Evolutionary conservation across 176 grass and related monocot species (phyloP).

Genomic region (Phragmites australis): DNA sequence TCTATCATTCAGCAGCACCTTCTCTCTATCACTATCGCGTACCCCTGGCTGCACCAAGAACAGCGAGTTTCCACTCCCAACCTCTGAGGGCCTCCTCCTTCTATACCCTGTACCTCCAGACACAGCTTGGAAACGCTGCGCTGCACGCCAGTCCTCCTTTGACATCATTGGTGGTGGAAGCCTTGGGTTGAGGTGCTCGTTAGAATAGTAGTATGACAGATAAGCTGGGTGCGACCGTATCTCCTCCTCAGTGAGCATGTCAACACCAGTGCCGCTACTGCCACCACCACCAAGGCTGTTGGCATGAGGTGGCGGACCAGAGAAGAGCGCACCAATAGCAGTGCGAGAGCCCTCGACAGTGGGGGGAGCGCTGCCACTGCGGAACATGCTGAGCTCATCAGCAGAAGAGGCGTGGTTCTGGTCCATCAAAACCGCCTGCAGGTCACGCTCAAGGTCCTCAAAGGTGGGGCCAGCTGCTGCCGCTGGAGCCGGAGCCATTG

Average conservation of each 20-base stretch:
- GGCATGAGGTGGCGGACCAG: background rate
- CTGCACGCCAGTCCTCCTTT: constrained; percentile 81
- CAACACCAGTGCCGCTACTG: background rate
- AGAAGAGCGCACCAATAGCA: constrained; percentile 52
- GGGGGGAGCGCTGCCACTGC: constrained; percentile 86
- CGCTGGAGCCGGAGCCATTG: constrained; percentile 47
- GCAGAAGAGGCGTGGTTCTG: constrained; percentile 49
- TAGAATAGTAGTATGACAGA: constrained; percentile 81
- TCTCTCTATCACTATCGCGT: constrained; percentile 4
- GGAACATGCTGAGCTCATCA: constrained; percentile 76
- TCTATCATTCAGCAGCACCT: constrained; percentile 32
- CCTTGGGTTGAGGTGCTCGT: constrained; percentile 90
- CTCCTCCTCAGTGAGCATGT: constrained; percentile 63
- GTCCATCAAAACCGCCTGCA: constrained; percentile 76
- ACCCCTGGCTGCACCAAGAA: constrained; percentile 65
- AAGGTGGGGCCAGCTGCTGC: constrained; percentile 49
- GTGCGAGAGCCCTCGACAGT: constrained; percentile 81
- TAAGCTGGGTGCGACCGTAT: constrained; percentile 75
- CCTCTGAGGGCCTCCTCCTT: constrained; percentile 43
- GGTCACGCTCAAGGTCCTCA: constrained; percentile 77
- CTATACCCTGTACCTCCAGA: constrained; percentile 72
- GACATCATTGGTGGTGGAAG: constrained; percentile 73
- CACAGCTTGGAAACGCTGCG: constrained; percentile 59
- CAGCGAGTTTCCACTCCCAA: constrained; percentile 50
- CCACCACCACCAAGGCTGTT: background rate